These are phyloP conservation scores for Plasmodium relictum DNA, from an alignment of 169 alveolate species.

Conservation along the genomic window DNA sequence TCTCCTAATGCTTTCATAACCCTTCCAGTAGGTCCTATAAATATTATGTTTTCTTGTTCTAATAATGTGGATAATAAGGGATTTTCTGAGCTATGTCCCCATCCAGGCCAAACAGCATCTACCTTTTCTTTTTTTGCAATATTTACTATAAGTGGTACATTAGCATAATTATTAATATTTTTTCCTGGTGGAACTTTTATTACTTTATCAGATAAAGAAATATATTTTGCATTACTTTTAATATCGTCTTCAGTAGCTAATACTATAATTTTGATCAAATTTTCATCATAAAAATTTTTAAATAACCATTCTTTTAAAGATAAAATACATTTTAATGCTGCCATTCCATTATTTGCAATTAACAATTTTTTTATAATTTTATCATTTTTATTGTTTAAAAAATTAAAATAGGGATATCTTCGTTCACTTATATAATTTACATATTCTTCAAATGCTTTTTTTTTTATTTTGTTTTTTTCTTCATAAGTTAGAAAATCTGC, in stretches of 20 bases:
- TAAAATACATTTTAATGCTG: constrained; percentile 82
- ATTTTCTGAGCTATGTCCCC: constrained; percentile 97
- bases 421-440: constrained; percentile 48
- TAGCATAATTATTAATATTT: constrained; percentile 79
- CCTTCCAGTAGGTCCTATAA: constrained; percentile 93
- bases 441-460: constrained; percentile 47
- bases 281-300: constrained; percentile 80
- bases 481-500: constrained; percentile 32
- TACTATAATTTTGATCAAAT: constrained; percentile 81
- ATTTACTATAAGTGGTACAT: constrained; percentile 79
- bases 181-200: constrained; percentile 81
- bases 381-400: constrained; percentile 42
- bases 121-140: constrained; percentile 86
- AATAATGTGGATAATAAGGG: constrained; percentile 89
- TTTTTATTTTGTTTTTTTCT: constrained; percentile 50
- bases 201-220: constrained; percentile 81
- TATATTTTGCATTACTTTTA: constrained; percentile 78
- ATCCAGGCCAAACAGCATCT: constrained; percentile 97
- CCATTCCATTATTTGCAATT: constrained; percentile 84
- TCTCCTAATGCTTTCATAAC: constrained; percentile 95
- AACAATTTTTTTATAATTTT: constrained; percentile 76
- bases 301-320: constrained; percentile 84
- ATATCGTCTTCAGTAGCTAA: constrained; percentile 83
- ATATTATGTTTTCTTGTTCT: constrained; percentile 85
- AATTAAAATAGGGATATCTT: constrained; percentile 65